Evolutionary conservation across 2,329 filamentous ascomycete genomes (phyloP), one percentile per base, ranked within the genome.

Genomic region (Zymoseptoria brevis): DNA sequence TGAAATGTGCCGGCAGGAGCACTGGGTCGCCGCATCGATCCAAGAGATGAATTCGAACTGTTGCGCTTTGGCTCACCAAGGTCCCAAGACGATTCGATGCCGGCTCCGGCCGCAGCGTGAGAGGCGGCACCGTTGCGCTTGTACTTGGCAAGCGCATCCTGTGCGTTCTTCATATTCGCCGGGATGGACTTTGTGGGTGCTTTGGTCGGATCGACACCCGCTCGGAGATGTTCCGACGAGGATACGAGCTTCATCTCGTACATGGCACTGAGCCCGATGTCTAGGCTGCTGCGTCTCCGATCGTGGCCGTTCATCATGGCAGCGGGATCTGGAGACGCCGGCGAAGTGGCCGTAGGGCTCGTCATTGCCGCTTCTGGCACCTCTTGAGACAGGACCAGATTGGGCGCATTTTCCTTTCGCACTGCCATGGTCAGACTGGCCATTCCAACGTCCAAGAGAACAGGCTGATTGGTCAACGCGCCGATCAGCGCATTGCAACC

Each of bases 401-500:
- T 57, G 30, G 62, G 60, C 45, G 74, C 54, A 70, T 73, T 45
- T 13, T 73, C 66, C 61, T 85, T 87, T 54, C 86, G 81, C 16
- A 87, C 81, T 4, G 93, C 93, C 86, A 96, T 88, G 1, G 93
- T 96, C 54, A 99, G 80, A 3, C 92, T 96, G 0, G 93, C 89
- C 75, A 96, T 89, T 26, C 87, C 87, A 16, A 97, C 88, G 70
- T 97, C 92, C 69, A 96, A 84, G 13, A 99, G 80, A 0, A 96
- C 91, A 0, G 94, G 93, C 69, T 96, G 89, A 61, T 93, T 89
- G 0, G 92, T 95, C 64, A 99, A 83, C 24, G 91, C 91, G 11
- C 93, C 91, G 62, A 99, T 92, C 51, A 99, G 76, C 2, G 94
- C 94, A 75, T 99, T 99, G 75, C 93, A 96, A 48, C 94, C 94